A percentile compares a stretch with the other conserved stretches of the same genome.
Evolutionary conservation across 805 yeast genomes (phyloP).

Genomic region (Sungouiozyma intestinalis): DNA sequence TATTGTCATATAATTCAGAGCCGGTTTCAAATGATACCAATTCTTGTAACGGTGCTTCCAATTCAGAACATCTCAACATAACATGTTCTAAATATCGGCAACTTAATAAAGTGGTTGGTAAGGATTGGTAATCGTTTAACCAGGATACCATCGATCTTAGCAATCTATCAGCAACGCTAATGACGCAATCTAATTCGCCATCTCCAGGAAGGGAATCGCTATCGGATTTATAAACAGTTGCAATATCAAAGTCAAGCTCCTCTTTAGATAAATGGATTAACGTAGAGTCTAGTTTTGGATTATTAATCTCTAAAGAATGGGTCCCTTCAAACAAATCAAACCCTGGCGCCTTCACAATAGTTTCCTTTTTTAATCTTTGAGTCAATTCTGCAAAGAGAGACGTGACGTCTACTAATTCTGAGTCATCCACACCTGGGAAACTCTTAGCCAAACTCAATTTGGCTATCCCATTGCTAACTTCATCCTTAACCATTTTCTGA

Average conservation of each 20-base stretch:
- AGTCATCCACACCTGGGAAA: neutral
- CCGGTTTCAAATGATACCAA: conserved; percentile 13
- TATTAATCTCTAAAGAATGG: conserved; percentile 72
- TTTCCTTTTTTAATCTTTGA: conserved; percentile 35
- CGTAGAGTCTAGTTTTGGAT: conserved; percentile 69
- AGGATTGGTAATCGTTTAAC: conserved; percentile 57
- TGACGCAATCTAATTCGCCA: conserved; percentile 32
- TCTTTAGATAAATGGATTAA: conserved; percentile 37
- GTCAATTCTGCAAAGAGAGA: conserved; percentile 35
- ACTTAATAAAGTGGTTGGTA: conserved; percentile 69
- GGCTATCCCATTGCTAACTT: neutral
- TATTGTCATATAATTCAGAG: conserved; percentile 35
- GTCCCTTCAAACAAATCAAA: conserved; percentile 77
- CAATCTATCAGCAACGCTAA: conserved; percentile 44
- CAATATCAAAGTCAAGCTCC: conserved; percentile 40
- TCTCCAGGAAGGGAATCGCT: conserved; percentile 13
- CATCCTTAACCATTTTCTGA: neutral
- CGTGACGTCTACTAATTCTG: conserved; percentile 43
- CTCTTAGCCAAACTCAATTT: neutral
- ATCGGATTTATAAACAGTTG: conserved; percentile 10
- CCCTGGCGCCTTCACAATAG: conserved; percentile 45
- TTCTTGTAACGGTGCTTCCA: conserved; percentile 5
- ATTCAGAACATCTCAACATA: conserved; percentile 32
- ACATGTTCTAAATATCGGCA: conserved; percentile 60
- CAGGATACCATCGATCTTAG: conserved; percentile 52